A percentile compares a stretch with the other conserved stretches of the same genome.
phyloP scores from a whole-genome alignment of 176 grass and related monocot genomes.

The Ampelocalamus luodianensis region DNA sequence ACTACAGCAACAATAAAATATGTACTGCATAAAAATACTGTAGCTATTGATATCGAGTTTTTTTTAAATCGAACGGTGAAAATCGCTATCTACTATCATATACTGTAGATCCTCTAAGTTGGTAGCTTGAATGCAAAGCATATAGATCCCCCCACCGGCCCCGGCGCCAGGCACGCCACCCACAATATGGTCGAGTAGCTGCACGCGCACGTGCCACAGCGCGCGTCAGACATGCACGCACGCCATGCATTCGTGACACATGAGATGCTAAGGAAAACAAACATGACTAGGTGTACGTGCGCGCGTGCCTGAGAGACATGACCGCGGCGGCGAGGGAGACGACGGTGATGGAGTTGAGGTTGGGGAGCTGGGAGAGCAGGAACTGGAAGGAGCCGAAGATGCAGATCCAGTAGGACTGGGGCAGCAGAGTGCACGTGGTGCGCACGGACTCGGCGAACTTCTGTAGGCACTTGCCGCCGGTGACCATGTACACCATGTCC shows the following conservation, averaged over 20 bases:
- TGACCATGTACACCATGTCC: conserved; percentile 92
- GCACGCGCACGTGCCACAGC: background rate
- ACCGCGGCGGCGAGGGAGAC: conserved; percentile 73
- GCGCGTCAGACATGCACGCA: background rate
- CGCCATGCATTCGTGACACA: background rate
- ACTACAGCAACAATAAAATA: too few species aligned
- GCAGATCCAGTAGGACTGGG: conserved; percentile 77
- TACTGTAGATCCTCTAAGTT: too few species aligned
- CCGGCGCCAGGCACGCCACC: conserved; percentile 57
- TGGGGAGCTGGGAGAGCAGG: conserved; percentile 71
- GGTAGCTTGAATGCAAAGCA: too few species aligned
- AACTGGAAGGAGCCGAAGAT: conserved; percentile 81
- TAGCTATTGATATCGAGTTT: too few species aligned
- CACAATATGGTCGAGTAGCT: conserved; percentile 69
- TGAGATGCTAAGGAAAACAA: too few species aligned
- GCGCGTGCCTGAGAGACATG: conserved; percentile 67
- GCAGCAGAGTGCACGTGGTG: conserved; percentile 46
- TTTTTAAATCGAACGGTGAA: too few species aligned
- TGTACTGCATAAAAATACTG: too few species aligned
- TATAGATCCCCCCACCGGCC: too few species aligned
- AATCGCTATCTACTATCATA: too few species aligned
- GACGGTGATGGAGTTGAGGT: conserved; percentile 68
- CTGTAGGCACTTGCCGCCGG: conserved; percentile 70
- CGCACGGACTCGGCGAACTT: conserved; percentile 54
- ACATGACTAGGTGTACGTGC: too few species aligned